These are phyloP conservation scores for Linnemannia schmuckeri DNA, from an alignment of 192 early-diverging fungal genomes.

Conservation along the genomic window DNA sequence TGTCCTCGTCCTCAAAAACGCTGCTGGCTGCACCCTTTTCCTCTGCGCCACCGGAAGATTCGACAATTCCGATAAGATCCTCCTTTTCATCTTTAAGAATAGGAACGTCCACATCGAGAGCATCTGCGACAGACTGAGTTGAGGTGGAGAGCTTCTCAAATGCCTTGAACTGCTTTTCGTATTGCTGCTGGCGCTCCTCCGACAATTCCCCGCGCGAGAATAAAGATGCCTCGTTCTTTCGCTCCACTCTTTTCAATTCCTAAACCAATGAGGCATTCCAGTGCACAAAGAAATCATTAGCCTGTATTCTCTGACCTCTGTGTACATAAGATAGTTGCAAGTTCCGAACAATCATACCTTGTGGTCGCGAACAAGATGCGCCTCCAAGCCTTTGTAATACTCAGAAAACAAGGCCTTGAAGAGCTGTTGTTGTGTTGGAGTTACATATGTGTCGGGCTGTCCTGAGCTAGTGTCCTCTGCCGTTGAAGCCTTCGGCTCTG, in stretches of 20 bases:
- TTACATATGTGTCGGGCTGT: conserved; percentile 44
- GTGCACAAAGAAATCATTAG: not conserved
- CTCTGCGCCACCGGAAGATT: conserved; percentile 24
- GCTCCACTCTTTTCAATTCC: conserved; percentile 79
- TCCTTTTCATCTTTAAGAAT: conserved; percentile 82
- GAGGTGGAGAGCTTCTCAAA: conserved; percentile 76
- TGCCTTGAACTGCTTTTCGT: conserved; percentile 73
- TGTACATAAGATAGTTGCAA: not conserved
- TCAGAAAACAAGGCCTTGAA: conserved; percentile 66
- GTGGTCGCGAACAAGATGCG: conserved; percentile 76
- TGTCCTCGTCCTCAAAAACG: conserved; percentile 96
- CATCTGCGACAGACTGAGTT: conserved; percentile 73
- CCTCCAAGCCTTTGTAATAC: conserved; percentile 72
- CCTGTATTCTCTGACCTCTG: not conserved
- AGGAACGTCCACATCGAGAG: conserved; percentile 81
- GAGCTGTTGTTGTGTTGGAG: conserved; percentile 46
- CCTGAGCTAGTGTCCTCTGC: conserved; percentile 18
- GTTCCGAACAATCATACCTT: conserved; percentile 52
- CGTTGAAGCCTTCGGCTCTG: conserved; percentile 20
- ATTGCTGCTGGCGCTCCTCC: conserved; percentile 83
- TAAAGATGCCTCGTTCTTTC: conserved; percentile 82
- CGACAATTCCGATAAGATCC: conserved; percentile 36
- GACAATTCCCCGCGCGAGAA: conserved; percentile 85
- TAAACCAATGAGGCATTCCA: conserved; percentile 1
- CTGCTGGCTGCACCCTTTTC: conserved; percentile 61